Evolutionary conservation across 176 grass and related monocot genomes (phyloP).

Genomic region (Hordeum marinum): DNA sequence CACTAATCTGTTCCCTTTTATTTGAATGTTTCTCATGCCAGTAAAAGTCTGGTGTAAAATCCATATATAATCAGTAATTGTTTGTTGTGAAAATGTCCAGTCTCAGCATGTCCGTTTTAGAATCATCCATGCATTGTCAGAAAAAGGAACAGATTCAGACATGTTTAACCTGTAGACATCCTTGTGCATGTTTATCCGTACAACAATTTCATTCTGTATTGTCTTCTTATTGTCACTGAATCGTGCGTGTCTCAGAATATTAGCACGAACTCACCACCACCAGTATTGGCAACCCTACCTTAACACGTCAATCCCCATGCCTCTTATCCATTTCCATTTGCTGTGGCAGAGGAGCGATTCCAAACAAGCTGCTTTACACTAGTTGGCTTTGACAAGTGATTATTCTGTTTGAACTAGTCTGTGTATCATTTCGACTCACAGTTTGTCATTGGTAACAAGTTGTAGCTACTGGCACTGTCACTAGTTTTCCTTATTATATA

Average conservation of each 20-base stretch:
- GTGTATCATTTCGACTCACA: background rate
- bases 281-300: background rate
- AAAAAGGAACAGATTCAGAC: background rate
- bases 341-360: background rate
- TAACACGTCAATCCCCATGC: background rate
- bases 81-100: background rate
- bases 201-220: background rate
- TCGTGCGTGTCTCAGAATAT: background rate
- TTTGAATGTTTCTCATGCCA: background rate
- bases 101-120: background rate
- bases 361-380: background rate
- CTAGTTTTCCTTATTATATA: background rate
- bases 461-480: background rate
- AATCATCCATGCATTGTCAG: background rate
- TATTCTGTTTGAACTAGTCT: background rate
- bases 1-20: background rate
- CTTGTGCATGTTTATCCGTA: background rate
- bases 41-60: background rate
- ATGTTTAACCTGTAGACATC: background rate
- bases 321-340: background rate
- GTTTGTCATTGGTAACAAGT: background rate
- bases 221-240: background rate
- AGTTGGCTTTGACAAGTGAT: background rate
- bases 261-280: background rate
- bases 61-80: background rate